Evolutionary conservation across 192 early-diverging fungal species (phyloP), one percentile per base, ranked within the genome.

Genomic region (Coemansia asiatica): DNA sequence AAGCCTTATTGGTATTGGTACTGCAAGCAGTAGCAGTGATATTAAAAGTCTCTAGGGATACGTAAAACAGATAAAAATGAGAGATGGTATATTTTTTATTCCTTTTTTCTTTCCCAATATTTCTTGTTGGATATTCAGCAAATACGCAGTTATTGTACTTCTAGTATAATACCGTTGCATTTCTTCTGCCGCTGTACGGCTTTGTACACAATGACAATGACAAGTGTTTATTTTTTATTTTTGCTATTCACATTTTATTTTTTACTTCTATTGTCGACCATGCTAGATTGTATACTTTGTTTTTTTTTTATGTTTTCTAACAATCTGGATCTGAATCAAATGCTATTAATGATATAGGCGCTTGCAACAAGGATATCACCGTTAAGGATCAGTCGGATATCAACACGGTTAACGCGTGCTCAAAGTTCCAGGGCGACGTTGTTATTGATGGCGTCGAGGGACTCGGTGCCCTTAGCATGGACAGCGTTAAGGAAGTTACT

Each of bases 381-480:
- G 61, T 76, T 47, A 67, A 72, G 63, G 68, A 63, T 55, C 73
- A 79, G 70, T 50, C 58, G 9, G 76, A 83, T 56, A 49, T 83
- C 57, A 65, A 67, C 72, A 67, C 68, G 10, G 36, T 83, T 49
- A 74, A 69, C 47, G 67, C 66, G 7, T 83, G 82, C 74, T 19
- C 60, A 33, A 69, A 68, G 68, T 75, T 68, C 67, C 51, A 75
- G 51, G 78, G 58, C 13, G 73, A 81, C 21, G 56, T 81, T 33
- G 48, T 65, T 40, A 76, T 83, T 33, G 76, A 79, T 56, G 76
- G 74, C 33, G 35, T 69, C 28, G 54, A 16, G 16, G 66, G 66
- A 29, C 29, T 79, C 28, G 63, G 61, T 19, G 67, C 67, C 19
- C 40, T 83, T 44, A 67, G 51, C 68, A 61, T 83, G 21, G 73